Percentiles rank a stretch among this genome's conserved stretches.
Conservation (phyloP, 129 eudicot species). For the Kitagawia praeruptora region DNA sequence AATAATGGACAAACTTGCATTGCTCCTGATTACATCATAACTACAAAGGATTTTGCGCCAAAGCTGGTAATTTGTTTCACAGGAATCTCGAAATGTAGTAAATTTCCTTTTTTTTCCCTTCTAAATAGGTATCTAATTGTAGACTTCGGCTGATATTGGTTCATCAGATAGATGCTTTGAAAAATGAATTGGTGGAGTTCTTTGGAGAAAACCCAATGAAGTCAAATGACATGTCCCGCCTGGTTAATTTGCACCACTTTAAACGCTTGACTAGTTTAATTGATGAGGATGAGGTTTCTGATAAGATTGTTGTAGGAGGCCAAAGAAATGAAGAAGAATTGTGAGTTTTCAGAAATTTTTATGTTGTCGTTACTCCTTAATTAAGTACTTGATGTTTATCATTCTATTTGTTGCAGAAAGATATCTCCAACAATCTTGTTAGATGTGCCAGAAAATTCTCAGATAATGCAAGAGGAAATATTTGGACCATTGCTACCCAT, state of each 20-base stretch:
- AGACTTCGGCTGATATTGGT: neutral
- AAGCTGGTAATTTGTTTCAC: conserved; percentile 22
- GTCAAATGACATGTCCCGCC: conserved; percentile 30
- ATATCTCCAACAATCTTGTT: conserved; percentile 34
- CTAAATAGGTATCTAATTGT: neutral
- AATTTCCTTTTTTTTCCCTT: neutral
- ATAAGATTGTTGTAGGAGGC: conserved; percentile 30
- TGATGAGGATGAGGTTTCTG: conserved; percentile 25
- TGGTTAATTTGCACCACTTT: conserved; percentile 27
- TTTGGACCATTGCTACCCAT: conserved; percentile 39
- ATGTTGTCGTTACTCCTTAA: neutral
- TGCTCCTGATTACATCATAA: conserved; percentile 34
- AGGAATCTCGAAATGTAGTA: neutral
- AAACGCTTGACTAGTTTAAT: conserved; percentile 20
- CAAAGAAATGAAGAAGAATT: conserved; percentile 26
- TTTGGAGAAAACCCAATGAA: conserved; percentile 30
- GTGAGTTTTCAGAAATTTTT: conserved; percentile 14
- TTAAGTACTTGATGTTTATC: neutral
- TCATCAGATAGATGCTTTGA: conserved; percentile 28
- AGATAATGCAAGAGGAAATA: conserved; percentile 34
- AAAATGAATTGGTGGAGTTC: conserved; percentile 15
- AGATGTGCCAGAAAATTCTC: conserved; percentile 27
- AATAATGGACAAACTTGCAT: conserved; percentile 33
- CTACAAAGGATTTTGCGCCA: conserved; percentile 30
- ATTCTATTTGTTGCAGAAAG: conserved; percentile 16